Evolutionary conservation across 495 filamentous ascomycete species (phyloP).

Genomic region (Polyplosphaeria fusca): DNA sequence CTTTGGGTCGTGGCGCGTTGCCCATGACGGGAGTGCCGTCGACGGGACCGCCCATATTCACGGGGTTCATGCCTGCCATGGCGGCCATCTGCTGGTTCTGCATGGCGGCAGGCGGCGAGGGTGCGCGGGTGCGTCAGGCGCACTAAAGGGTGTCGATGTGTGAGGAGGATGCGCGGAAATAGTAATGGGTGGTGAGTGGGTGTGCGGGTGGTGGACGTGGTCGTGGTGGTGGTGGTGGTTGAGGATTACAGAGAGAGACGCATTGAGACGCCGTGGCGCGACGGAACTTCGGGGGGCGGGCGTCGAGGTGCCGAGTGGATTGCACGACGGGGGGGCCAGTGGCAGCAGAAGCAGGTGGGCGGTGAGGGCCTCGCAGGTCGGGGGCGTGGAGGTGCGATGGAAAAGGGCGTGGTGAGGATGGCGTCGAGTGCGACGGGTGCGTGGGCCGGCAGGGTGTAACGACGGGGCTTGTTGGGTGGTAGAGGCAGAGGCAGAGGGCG

Average conservation of each 20-base stretch:
- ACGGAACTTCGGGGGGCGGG: too few species aligned
- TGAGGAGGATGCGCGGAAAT: neutral
- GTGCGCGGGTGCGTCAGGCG: neutral
- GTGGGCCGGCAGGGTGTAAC: slow-evolving; percentile 23
- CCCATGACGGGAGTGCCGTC: slow-evolving; percentile 37
- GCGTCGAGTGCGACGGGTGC: too few species aligned
- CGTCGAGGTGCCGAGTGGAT: too few species aligned
- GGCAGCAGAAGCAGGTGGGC: too few species aligned
- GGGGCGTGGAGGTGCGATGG: too few species aligned
- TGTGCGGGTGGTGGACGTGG: neutral
- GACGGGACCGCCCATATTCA: slow-evolving; percentile 31
- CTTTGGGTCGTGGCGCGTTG: slow-evolving; percentile 15
- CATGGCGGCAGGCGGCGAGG: slow-evolving; percentile 27
- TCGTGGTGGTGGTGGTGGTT: neutral
- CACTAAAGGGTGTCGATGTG: neutral
- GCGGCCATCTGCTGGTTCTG: slow-evolving; percentile 35
- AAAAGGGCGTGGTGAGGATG: too few species aligned
- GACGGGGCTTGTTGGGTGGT: slow-evolving; percentile 22
- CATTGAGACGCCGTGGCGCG: too few species aligned
- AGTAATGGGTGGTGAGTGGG: slow-evolving; percentile 1
- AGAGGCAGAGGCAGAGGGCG: slow-evolving; percentile 3
- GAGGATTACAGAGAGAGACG: too few species aligned
- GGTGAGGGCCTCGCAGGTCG: too few species aligned
- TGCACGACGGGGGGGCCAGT: too few species aligned
- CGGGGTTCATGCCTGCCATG: slow-evolving; percentile 37